A percentile compares a stretch with the other conserved stretches of the same genome.
These are phyloP conservation scores for Picocystis sp. DNA, from an alignment of 163 green algal genomes.

Conservation along the genomic window DNA sequence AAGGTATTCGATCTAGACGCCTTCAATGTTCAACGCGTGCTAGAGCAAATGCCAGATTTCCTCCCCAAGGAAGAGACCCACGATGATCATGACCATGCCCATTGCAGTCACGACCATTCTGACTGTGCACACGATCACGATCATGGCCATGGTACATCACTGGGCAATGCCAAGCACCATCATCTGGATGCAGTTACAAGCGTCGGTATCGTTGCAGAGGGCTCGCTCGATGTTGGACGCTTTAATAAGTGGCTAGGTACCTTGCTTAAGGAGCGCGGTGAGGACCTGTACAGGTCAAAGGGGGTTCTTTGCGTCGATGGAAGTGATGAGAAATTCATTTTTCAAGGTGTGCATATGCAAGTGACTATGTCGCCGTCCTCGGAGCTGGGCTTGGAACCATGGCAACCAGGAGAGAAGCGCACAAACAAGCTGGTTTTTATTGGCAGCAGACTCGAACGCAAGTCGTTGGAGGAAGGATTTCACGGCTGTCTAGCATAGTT, in stretches of 20 bases:
- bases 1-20: too few species aligned
- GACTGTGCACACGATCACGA: constrained; percentile 5
- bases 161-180: constrained; percentile 47
- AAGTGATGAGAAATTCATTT: constrained; percentile 61
- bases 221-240: constrained; percentile 56
- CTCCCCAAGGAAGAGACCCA: constrained; percentile 14
- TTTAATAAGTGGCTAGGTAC: constrained; percentile 47
- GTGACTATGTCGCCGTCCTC: constrained; percentile 35
- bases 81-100: constrained; percentile 4
- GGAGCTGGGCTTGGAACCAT: constrained; percentile 40
- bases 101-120: background rate
- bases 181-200: constrained; percentile 45
- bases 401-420: constrained; percentile 39
- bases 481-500: constrained; percentile 32
- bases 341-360: constrained; percentile 74
- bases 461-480: constrained; percentile 48
- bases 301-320: constrained; percentile 63
- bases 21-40: too few species aligned
- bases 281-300: constrained; percentile 77
- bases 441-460: constrained; percentile 44
- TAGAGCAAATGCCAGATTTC: too few species aligned
- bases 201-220: constrained; percentile 53
- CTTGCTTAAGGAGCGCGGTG: constrained; percentile 55
- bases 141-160: constrained; percentile 14
- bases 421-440: constrained; percentile 86